Evolutionary conservation across 1,139 yeast species (phyloP).

Genomic region (Hanseniaspora uvarum): DNA sequence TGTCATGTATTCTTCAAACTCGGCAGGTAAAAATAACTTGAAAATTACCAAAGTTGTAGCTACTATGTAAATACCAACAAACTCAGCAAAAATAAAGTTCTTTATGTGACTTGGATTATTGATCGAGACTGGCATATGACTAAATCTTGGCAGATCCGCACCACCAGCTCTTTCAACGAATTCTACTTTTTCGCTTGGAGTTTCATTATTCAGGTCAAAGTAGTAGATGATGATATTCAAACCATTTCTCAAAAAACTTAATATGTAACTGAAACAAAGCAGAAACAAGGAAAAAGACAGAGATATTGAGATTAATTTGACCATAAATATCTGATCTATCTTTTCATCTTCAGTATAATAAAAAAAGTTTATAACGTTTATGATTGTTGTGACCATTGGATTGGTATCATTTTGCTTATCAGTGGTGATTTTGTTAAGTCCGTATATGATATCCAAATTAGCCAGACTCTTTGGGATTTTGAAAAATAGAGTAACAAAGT

Average conservation of each 20-base stretch:
- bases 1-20: slow-evolving; percentile 12
- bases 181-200: neutral
- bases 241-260: slow-evolving; percentile 32
- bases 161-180: neutral
- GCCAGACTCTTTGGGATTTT: slow-evolving; percentile 13
- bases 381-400: slow-evolving; percentile 53
- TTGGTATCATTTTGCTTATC: slow-evolving; percentile 38
- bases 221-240: slow-evolving; percentile 22
- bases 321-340: slow-evolving; percentile 23
- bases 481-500: slow-evolving; percentile 7
- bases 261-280: slow-evolving; percentile 39
- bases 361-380: slow-evolving; percentile 59
- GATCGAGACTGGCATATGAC: neutral
- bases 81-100: slow-evolving; percentile 14
- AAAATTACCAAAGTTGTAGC: slow-evolving; percentile 13
- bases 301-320: slow-evolving; percentile 8
- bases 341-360: slow-evolving; percentile 39
- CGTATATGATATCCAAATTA: slow-evolving; percentile 12
- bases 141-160: slow-evolving; percentile 3
- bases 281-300: slow-evolving; percentile 33
- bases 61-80: slow-evolving; percentile 15
- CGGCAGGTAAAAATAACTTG: slow-evolving; percentile 8
- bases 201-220: neutral
- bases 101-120: slow-evolving; percentile 10
- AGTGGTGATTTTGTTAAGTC: slow-evolving; percentile 10